Evolutionary conservation across 805 yeast genomes (phyloP).

Genomic region (Yarrowia sp.): DNA sequence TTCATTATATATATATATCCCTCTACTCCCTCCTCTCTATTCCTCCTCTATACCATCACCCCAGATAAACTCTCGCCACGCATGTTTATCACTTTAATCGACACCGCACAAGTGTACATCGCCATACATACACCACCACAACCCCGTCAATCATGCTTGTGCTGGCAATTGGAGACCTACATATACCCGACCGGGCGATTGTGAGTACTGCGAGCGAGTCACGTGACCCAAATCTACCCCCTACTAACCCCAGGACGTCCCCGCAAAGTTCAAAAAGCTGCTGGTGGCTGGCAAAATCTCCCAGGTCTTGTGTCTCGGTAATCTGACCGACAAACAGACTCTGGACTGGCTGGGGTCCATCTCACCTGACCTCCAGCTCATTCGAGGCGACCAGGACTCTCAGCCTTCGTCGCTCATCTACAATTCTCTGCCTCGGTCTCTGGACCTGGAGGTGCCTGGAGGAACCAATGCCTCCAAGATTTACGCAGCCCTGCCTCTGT

Average conservation of each 20-base stretch:
- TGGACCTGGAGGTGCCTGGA: slow-evolving; percentile 25
- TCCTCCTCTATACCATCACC: not conserved
- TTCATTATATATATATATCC: not conserved
- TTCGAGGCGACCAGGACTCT: slow-evolving; percentile 39
- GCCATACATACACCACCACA: not conserved
- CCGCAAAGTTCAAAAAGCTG: slow-evolving; percentile 68
- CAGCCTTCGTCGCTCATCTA: slow-evolving; percentile 21
- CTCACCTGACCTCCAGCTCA: slow-evolving; percentile 59
- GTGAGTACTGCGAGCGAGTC: slow-evolving; percentile 52
- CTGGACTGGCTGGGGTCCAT: slow-evolving; percentile 67
- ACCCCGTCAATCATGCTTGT: slow-evolving; percentile 59
- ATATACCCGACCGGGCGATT: slow-evolving; percentile 84
- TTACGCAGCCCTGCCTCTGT: slow-evolving; percentile 59
- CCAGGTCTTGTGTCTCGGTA: slow-evolving; percentile 86
- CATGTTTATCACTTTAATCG: slow-evolving; percentile 34
- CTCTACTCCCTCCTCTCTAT: not conserved
- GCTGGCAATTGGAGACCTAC: slow-evolving; percentile 87
- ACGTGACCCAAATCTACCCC: slow-evolving; percentile 4
- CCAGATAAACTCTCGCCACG: slow-evolving; percentile 37
- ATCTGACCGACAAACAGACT: slow-evolving; percentile 70
- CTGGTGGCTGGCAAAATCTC: slow-evolving; percentile 85
- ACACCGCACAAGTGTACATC: slow-evolving; percentile 14
- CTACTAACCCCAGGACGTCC: slow-evolving; percentile 39
- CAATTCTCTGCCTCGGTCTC: slow-evolving; percentile 16
- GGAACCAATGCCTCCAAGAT: slow-evolving; percentile 12